Base-by-base conservation (phyloP, 805 yeast genomes). In the Saccharomycopsis sp. region DNA sequence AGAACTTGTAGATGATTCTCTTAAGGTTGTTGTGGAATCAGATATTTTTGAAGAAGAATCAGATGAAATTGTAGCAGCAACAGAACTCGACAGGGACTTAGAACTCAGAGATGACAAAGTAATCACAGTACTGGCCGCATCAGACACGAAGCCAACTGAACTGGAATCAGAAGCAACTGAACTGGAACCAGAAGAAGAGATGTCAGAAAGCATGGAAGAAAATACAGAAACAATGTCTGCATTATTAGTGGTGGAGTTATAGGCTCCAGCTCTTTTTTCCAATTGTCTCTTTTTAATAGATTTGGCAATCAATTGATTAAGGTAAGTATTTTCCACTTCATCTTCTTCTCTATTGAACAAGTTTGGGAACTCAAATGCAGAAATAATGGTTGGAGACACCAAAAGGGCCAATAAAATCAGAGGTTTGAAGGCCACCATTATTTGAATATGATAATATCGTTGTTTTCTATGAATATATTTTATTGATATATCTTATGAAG, bases 221-320 rank as follows among this genome's bases (percentile, higher is more conserved):
- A 39, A 17, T 9, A 8, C 23, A 15, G 37, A 32, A 33, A 29
- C n/a, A 21, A 18, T 17, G 4, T 3, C 31, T 12, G 25, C 6
- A 12, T 12, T 12, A 9, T 9, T 14, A 13, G 39, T 17, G 19
- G 32, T 14, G 34, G 28, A 28, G 3, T 19, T 25, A n/a, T 19
- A 18, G 26, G 23, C 37, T 2, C 14, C 27, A 9, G 40, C 44
- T 15, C 46, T 31, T 29, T 23, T 35, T 13, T 43, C 39, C 6
- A 39, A 23, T 12, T 32, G 12, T 36, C 46, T 32, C 30, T 43
- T 43, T 34, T 43, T 43, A 15, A 43, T n/a, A 10, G 46, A 39
- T 31, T 43, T 43, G 26, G 34, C 44, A 17, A 43, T 43, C 29
- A 43, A 31, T 23, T 33, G 34, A 36, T 43, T 43, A 2, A 43